Percentiles rank a stretch among this genome's conserved stretches.
Evolutionary conservation across 2,329 filamentous ascomycete genomes (phyloP).

Genomic region (Penicillium sp.): DNA sequence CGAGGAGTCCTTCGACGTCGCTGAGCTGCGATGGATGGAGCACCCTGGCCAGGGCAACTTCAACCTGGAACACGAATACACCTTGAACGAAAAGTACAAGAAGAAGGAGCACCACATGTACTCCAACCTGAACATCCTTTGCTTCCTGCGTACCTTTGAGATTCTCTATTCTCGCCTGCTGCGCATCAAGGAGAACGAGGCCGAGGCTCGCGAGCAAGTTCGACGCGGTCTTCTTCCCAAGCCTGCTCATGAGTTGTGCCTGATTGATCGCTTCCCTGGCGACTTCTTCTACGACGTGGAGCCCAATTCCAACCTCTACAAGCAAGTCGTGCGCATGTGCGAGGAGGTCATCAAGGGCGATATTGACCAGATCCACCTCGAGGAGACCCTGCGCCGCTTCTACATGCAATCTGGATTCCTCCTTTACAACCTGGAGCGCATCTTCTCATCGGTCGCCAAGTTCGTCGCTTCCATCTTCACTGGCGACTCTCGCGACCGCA

Average conservation of each 20-base stretch:
- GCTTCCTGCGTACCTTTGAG: constrained; percentile 92
- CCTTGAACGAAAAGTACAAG: constrained; percentile 75
- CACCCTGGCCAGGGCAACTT: constrained; percentile 59
- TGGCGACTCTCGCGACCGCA: constrained; percentile 89
- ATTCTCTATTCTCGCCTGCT: constrained; percentile 83
- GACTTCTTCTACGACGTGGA: constrained; percentile 73
- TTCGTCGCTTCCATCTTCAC: constrained; percentile 82
- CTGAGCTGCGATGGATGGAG: constrained; percentile 60
- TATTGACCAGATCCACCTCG: constrained; percentile 78
- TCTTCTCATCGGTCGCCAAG: constrained; percentile 78
- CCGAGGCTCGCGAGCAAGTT: constrained; percentile 72
- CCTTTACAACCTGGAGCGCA: constrained; percentile 87
- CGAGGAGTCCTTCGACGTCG: constrained; percentile 57
- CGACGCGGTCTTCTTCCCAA: constrained; percentile 72
- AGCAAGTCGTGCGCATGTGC: constrained; percentile 79
- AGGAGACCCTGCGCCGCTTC: constrained; percentile 87
- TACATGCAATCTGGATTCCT: constrained; percentile 92
- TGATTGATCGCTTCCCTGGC: constrained; percentile 73
- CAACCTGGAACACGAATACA: constrained; percentile 66
- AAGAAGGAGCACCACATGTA: constrained; percentile 87
- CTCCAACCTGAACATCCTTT: constrained; percentile 86
- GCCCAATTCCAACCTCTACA: constrained; percentile 74
- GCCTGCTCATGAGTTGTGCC: constrained; percentile 78
- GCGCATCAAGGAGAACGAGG: constrained; percentile 78
- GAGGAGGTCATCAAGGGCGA: constrained; percentile 84